Evolutionary conservation across 1,284 basidiomycete species (phyloP), one percentile per base, ranked within the genome.

Genomic region (Ustilago bromivora): DNA sequence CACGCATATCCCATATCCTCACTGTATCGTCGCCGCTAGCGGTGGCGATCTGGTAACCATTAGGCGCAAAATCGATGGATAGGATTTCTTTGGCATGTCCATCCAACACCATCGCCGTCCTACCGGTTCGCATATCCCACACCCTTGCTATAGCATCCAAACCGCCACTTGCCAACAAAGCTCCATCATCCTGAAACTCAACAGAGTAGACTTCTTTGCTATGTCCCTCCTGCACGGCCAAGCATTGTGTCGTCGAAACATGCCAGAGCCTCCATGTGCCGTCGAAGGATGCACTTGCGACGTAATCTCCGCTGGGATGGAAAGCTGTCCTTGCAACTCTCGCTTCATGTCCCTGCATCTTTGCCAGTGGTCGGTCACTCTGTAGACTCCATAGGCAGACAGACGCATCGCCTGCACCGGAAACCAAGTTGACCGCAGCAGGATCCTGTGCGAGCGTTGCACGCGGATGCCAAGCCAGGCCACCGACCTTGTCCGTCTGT

Each of bases 231-330:
- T 99, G 97, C 2, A 95, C 87, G 23, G 97, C 88, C 3, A 99
- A 87, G 82, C 98, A 95, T 82, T 91, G 90, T 2, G 91, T 88
- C 1, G 91, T 93, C 53, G 89, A 89, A 2, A 95, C 92, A 86
- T 99, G 96, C 97, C 97, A 99, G 55, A 99, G 87, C 46, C 97
- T 89, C 96, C 97, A 99, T n/a, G 96, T 95, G 4, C 94, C 97
- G 86, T 99, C 97, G 81, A 96, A 99, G 67, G 94, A 94, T 0
- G 96, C 96, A 71, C 94, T 96, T 1, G 93, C 96, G 13, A 98
- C 90, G 84, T 96, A 98, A 54, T 91, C 87, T 0, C 97, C 97
- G 0, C 94, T 94, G 0, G 97, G 96, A 87, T 99, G 97, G 87
- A 99, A 99, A 0, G 92, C 94, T 11, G 98, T 92, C 13, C 96